Base-by-base conservation (phyloP, 257 asterid species). In the Solanum tarijense region DNA sequence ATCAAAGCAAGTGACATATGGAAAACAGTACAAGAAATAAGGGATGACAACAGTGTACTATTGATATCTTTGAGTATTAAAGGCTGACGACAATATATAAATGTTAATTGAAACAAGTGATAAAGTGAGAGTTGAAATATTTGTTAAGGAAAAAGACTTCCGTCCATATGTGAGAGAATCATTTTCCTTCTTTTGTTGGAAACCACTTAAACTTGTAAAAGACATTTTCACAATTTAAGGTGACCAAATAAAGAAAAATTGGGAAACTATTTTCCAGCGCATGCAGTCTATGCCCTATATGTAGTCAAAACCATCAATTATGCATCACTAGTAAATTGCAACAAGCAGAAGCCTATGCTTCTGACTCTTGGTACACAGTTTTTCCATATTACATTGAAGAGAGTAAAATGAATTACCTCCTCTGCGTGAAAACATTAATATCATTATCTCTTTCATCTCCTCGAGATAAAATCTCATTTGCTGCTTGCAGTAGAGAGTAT, bases 391-490 rank as follows among this genome's bases (percentile, higher is more conserved):
- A 36, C 84, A 79, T 79, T 27, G 18, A 81, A 81, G 68, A 46
- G 38, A 46, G 62, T 46, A 46, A 31, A 81, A 81, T 81, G 41
- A 86, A 43, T 41, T 90, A 97, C 99, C 99, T 95, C 91, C 96
- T 93, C 88, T 96, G 96, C 46, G 95, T 96, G 91, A 95, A 97
- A 84, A 94, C 90, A 83, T 94, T 94, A 88, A 93, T 93, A 92
- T 97, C 98, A 87, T 92, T 92, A 89, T 95, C 98, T 92, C 99
- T 95, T 87, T 97, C 95, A 88, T 97, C 98, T 85, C 99, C 99
- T 90, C 98, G 94, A 88, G 98, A 96, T 88, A 97, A 94, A 90
- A 96, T 90, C 92, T 97, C 99, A 79, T 66, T 91, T 73, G 94
- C 99, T 89, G 99, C 98, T 92, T 91, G 96, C 84, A 97, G 94